Base-by-base conservation (phyloP, 1,139 yeast species). In the Saccharomycopsis hybrid region DNA sequence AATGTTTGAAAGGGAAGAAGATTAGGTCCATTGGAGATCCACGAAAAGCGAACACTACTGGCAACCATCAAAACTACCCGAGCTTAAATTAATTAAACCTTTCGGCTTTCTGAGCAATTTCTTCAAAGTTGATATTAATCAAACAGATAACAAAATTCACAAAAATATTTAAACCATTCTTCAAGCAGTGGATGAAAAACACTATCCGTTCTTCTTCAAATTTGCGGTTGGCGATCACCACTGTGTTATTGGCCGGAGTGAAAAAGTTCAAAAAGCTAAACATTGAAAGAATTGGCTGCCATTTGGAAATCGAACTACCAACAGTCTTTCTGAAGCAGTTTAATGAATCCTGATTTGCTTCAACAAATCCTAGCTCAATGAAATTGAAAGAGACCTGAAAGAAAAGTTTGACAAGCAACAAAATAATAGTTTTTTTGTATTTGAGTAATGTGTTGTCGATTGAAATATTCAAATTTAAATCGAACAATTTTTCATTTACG, bases 361-460 rank as follows among this genome's bases (percentile, higher is more conserved):
- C 50, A 32, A 47, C 41, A 30, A 47, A 49, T 11, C 52, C 52
- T 7, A 48, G 29, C 43, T 49, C 52, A 32, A 47, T 48, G 37
- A 49, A 49, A 27, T 48, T 48, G n/a, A 49, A 41, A 11, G 42
- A 46, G 25, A 48, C 36, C 31, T 49, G 52, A 25, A 49, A 41
- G 28, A 49, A 49, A 5, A 47, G n/a, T 39, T 49, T 49, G 35
- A 49, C 46, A 4, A 47, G 5, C 13, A 49, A 18, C 25, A 49
- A 24, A 13, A 49, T 9, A 13, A 49, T 32, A 5, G 52, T 47
- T 25, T 42, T 49, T 32, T 46, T 48, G 45, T 49, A 49, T 41
- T 41, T 47, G 25, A 29, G 13, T n/a, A 49, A 18, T 2, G 31
- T 36, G 13, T 33, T 28, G 11, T 47, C 41, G 29, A 47, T 33